Base-by-base conservation (phyloP, 176 grass and related monocot species). In the Stipa capillata region DNA sequence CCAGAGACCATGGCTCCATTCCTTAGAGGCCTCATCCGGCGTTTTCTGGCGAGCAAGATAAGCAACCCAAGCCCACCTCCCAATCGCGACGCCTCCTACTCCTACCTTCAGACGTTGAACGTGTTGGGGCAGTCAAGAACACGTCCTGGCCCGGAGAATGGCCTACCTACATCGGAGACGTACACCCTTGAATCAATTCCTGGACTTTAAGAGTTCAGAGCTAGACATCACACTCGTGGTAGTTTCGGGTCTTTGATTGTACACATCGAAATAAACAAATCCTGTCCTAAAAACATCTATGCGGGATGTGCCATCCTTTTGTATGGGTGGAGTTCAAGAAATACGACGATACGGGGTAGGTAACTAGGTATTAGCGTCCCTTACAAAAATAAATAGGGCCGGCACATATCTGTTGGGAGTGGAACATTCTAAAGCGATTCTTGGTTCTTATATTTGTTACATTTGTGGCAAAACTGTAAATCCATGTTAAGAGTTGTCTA, bases 1-100 rank as follows among this genome's bases (percentile, higher is more conserved):
- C 96, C 92, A 27, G 92, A 99, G 9, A 99, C 96, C 13, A 95
- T 99, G 96, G 96, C 96, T 81, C 96, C 96, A 65, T 95, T 99
- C 84, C 92, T 99, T 29, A 85, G 88, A 76, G 88, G 96, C 39
- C 90, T 99, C 43, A 95, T 99, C 77, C 84, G 92, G 34, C 82
- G 96, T 12, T 99, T 99, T 78, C 88, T 99, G 34, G 92, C 90
- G 23, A 95, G 92, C 87, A 99, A 94, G 79, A 94, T 99, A 84
- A 99, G 86, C 55, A 95, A 89, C 79, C 92, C 84, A 12, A 89
- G 77, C 55, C 79, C 86, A 7, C 77, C 89, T 28, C 76, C 85
- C 50, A 88, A 84, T 86, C 69, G 65, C 21, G 93, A 93, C 17
- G 57, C 88, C 14, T 92, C 92, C 28, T 87, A 89, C 37, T 61